Conservation (phyloP, 1,284 basidiomycete genomes). For the Megacollybia platyphylla region DNA sequence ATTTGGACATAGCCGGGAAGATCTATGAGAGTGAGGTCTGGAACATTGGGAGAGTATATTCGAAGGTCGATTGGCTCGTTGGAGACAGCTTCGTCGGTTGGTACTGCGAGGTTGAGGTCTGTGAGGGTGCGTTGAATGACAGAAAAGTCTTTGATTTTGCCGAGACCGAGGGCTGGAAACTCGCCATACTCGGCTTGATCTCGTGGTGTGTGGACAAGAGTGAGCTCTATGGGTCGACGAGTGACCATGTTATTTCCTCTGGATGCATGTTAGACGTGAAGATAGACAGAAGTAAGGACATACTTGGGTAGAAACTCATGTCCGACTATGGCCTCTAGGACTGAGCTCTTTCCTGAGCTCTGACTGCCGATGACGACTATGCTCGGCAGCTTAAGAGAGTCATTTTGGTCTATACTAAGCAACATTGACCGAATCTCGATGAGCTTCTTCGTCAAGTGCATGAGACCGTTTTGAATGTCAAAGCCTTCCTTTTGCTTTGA, state of each 20-base stretch:
- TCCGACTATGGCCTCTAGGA: slow-evolving; percentile 94
- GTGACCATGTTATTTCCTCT: slow-evolving; percentile 99
- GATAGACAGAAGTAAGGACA: slow-evolving; percentile 2
- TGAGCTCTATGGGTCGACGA: slow-evolving; percentile 93
- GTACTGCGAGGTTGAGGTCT: slow-evolving; percentile 91
- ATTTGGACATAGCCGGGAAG: slow-evolving; percentile 97
- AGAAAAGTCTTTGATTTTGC: slow-evolving; percentile 82
- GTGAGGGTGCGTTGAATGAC: slow-evolving; percentile 88
- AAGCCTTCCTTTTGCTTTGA: slow-evolving; percentile 23
- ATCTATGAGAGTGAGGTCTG: slow-evolving; percentile 95
- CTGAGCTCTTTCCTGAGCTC: slow-evolving; percentile 95
- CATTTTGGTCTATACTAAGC: slow-evolving; percentile 90
- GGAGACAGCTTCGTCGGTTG: slow-evolving; percentile 81
- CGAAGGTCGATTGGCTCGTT: slow-evolving; percentile 93
- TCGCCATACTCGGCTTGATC: slow-evolving; percentile 82
- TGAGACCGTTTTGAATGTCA: slow-evolving; percentile 57
- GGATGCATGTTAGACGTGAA: slow-evolving; percentile 8
- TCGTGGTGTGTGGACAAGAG: slow-evolving; percentile 84
- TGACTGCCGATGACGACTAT: slow-evolving; percentile 98
- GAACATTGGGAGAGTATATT: slow-evolving; percentile 92
- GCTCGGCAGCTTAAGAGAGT: slow-evolving; percentile 86
- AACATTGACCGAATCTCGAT: slow-evolving; percentile 95
- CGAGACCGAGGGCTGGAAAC: slow-evolving; percentile 82
- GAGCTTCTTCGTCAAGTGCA: slow-evolving; percentile 89
- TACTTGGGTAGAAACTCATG: slow-evolving; percentile 98